These are phyloP conservation scores for Lipomyces kockii DNA, from an alignment of 805 yeast genomes.

Conservation along the genomic window DNA sequence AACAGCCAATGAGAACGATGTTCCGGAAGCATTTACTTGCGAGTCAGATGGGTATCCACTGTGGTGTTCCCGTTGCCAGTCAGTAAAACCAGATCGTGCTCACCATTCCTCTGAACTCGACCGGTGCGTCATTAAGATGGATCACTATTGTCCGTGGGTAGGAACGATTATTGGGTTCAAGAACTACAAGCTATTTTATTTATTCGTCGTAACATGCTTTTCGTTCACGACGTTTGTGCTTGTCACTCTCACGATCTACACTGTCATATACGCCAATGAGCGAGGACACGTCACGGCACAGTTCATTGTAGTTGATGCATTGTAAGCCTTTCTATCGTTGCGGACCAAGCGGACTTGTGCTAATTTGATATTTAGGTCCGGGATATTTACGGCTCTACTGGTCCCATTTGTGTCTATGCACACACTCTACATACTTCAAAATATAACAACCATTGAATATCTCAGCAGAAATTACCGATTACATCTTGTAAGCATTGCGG, in stretches of 20 bases:
- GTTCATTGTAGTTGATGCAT: conserved; percentile 26
- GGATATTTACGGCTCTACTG: conserved; percentile 12
- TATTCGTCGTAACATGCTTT: conserved; percentile 43
- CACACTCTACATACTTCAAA: conserved; percentile 20
- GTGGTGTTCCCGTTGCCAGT: conserved; percentile 72
- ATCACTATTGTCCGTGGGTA: conserved; percentile 82
- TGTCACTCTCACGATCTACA: conserved; percentile 25
- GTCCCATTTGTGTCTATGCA: conserved; percentile 24
- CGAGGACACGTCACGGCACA: conserved; percentile 29
- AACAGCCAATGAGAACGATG: conserved; percentile 39
- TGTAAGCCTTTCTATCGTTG: conserved; percentile 12
- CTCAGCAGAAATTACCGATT: conserved; percentile 22
- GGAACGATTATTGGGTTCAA: conserved; percentile 71
- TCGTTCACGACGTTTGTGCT: conserved; percentile 22
- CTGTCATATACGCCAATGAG: conserved; percentile 15
- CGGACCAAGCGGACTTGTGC: not conserved
- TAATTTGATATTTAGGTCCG: conserved; percentile 15
- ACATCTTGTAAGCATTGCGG: conserved; percentile 16
- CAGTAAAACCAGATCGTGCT: conserved; percentile 67
- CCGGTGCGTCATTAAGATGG: conserved; percentile 72
- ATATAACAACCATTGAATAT: conserved; percentile 29
- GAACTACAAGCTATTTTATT: conserved; percentile 66
- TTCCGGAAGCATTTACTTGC: conserved; percentile 69
- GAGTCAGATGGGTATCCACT: conserved; percentile 74
- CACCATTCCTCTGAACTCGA: conserved; percentile 67